Percentiles rank a stretch among this genome's conserved stretches.
Conservation (phyloP, 441 rosid species). For the Melastoma candidum region DNA sequence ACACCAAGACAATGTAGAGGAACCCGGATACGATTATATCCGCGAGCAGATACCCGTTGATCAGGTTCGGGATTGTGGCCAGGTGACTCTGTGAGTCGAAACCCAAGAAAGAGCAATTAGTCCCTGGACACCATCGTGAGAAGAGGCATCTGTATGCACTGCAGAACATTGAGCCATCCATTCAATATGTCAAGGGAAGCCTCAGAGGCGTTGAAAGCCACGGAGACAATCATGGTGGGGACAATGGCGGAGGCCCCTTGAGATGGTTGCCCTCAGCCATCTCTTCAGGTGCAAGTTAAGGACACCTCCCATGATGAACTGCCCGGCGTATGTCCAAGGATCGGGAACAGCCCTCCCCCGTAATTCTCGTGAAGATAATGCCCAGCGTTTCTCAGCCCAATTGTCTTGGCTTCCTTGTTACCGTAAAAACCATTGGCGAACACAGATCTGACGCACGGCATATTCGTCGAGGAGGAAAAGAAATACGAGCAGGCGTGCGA, state of each 20-base stretch:
- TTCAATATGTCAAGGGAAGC: conserved; percentile 9
- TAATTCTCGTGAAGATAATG: conserved; percentile 9
- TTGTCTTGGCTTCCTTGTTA: conserved; percentile 7
- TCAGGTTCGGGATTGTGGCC: not conserved
- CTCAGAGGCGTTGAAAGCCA: conserved; percentile 5
- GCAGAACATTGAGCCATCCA: conserved; percentile 9
- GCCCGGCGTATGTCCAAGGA: conserved; percentile 4
- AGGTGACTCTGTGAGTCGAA: not conserved
- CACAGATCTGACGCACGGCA: conserved; percentile 1
- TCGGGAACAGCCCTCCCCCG: conserved; percentile 9
- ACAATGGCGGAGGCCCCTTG: conserved; percentile 3
- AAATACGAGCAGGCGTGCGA: too few species aligned
- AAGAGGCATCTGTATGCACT: conserved; percentile 9
- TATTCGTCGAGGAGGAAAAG: too few species aligned
- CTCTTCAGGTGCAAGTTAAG: conserved; percentile 6
- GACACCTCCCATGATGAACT: not conserved
- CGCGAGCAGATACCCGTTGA: conserved; percentile 8
- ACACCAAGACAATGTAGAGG: conserved; percentile 1
- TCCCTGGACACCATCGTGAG: conserved; percentile 9
- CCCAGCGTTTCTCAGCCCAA: conserved; percentile 7
- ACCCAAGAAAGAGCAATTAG: not conserved
- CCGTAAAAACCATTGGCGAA: conserved; percentile 9
- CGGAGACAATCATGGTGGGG: conserved; percentile 5
- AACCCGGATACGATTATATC: conserved; percentile 2
- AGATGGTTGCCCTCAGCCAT: conserved; percentile 10